Evolutionary conservation across 345 rosid genomes (phyloP).

Genomic region (Pugionium cornutum): DNA sequence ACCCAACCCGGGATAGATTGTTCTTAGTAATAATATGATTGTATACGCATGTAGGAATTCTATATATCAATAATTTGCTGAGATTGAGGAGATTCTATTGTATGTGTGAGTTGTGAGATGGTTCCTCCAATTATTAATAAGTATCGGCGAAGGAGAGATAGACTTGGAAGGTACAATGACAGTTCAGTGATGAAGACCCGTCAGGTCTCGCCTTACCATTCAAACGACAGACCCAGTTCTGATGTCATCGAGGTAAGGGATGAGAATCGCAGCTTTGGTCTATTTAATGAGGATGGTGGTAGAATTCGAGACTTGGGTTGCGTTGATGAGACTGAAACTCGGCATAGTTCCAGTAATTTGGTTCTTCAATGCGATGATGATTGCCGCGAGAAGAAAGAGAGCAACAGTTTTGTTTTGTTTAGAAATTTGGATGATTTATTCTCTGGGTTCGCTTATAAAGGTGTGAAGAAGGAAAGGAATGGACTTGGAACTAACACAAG

Average conservation of each 20-base stretch:
- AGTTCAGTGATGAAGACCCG: conserved; percentile 6
- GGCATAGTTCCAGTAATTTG: conserved; percentile 6
- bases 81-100: background rate
- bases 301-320: conserved; percentile 10
- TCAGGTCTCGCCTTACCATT: conserved; percentile 9
- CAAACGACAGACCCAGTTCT: conserved; percentile 14
- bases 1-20: background rate
- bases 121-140: conserved; percentile 22
- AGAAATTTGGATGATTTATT: conserved; percentile 27
- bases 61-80: background rate
- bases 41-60: no score
- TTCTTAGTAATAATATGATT: no score
- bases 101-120: conserved; percentile 7
- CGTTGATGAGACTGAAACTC: background rate
- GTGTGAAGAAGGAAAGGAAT: background rate
- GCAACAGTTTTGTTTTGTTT: conserved; percentile 1
- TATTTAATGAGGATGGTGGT: conserved; percentile 4
- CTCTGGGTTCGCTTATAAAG: conserved; percentile 5
- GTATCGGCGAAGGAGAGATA: conserved; percentile 26
- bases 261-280: conserved; percentile 7
- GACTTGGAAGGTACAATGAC: conserved; percentile 2
- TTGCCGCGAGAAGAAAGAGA: conserved; percentile 11
- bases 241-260: conserved; percentile 8
- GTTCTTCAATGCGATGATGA: conserved; percentile 9
- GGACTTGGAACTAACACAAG: conserved; percentile 4